Conservation (phyloP, 2,329 filamentous ascomycete genomes). For the Zymoseptoria pseudotritici region DNA sequence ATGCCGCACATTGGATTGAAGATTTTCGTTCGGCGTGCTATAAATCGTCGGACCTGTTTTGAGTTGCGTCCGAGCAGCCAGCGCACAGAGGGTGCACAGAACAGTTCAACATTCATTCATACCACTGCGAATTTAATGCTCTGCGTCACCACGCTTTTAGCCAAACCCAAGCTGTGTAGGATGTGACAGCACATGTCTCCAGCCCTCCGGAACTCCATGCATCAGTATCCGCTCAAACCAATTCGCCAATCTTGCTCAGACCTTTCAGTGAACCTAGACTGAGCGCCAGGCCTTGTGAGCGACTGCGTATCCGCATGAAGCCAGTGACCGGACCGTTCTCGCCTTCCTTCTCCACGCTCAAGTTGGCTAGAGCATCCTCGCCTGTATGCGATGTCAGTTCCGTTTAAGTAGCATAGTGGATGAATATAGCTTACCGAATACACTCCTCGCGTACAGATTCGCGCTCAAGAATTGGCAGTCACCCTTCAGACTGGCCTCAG, state of each 20-base stretch:
- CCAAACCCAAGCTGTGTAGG: neutral
- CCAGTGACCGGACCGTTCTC: constrained; percentile 92
- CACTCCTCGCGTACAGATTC: constrained; percentile 90
- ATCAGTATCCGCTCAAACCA: constrained; percentile 18
- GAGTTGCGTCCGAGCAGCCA: neutral
- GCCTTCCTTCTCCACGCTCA: constrained; percentile 96
- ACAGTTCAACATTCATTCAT: neutral
- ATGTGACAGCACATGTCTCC: neutral
- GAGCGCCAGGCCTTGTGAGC: constrained; percentile 87
- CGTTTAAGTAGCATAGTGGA: neutral
- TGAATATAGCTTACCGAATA: constrained; percentile 72
- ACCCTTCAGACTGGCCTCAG: constrained; percentile 90
- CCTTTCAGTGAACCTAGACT: constrained; percentile 93
- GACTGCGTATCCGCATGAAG: constrained; percentile 94
- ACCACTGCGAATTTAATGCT: neutral
- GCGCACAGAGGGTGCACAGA: neutral
- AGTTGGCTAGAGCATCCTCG: constrained; percentile 93
- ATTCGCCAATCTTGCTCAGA: constrained; percentile 60
- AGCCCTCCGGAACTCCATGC: constrained; percentile 35
- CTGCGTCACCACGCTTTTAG: neutral
- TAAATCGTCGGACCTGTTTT: too few species aligned
- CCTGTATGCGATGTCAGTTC: constrained; percentile 47
- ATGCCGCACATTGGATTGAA: too few species aligned
- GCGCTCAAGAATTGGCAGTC: constrained; percentile 97
- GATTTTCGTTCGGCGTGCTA: too few species aligned